Conservation (phyloP, 129 eudicot species). For the Chrysanthemum seticuspe region DNA sequence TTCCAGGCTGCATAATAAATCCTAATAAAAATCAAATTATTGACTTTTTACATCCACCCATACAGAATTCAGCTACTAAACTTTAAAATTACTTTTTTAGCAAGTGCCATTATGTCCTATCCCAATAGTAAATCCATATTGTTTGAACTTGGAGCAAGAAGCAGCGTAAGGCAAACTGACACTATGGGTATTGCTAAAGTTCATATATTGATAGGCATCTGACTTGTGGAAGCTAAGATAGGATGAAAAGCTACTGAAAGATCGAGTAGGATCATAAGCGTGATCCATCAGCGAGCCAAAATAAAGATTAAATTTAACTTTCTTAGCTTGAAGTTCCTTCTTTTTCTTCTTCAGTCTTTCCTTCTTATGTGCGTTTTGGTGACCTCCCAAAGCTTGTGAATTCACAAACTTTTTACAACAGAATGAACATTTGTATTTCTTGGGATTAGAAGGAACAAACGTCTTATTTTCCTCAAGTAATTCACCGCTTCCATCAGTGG, state of each 20-base stretch:
- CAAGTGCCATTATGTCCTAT: conserved; percentile 19
- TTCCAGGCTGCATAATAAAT: background rate
- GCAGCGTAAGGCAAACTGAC: conserved; percentile 10
- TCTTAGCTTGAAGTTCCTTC: conserved; percentile 37
- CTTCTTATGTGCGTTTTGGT: conserved; percentile 44
- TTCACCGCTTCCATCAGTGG: conserved; percentile 15
- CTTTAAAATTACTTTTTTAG: background rate
- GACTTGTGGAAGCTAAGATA: conserved; percentile 29
- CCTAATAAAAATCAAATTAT: conserved; percentile 12
- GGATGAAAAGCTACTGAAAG: conserved; percentile 25
- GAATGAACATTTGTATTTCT: conserved; percentile 36
- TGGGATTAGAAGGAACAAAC: conserved; percentile 8
- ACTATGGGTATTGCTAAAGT: conserved; percentile 25
- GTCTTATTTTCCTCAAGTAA: background rate
- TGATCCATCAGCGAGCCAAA: conserved; percentile 20
- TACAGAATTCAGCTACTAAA: conserved; percentile 15
- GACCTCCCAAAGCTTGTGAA: conserved; percentile 46
- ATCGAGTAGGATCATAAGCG: conserved; percentile 21
- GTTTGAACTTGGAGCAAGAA: conserved; percentile 30
- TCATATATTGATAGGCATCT: conserved; percentile 21
- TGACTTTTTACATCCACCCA: conserved; percentile 9
- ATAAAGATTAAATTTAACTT: conserved; percentile 32
- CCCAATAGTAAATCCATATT: conserved; percentile 17
- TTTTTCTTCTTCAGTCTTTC: conserved; percentile 37
- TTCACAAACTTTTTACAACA: conserved; percentile 38